Evolutionary conservation across 495 filamentous ascomycete species (phyloP).

Genomic region (Talaromyces trachyspermus): DNA sequence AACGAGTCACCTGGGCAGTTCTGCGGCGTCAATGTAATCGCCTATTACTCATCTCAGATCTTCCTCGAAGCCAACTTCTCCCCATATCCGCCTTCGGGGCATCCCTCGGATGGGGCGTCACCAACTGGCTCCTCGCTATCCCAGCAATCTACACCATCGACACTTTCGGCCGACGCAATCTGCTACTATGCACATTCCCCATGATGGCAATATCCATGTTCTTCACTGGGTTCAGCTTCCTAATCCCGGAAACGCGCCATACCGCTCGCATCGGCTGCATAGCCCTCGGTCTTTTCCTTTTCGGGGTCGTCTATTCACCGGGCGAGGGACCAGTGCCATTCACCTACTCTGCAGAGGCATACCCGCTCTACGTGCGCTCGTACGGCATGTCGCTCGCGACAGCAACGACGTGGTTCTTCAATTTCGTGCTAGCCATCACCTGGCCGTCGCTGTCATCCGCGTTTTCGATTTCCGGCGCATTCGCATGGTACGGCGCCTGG

Average conservation of each 20-base stretch:
- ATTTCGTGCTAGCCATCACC: conserved; percentile 39
- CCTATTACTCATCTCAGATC: conserved; percentile 48
- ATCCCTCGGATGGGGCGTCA: conserved; percentile 68
- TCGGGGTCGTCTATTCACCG: conserved; percentile 67
- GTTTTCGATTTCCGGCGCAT: conserved; percentile 44
- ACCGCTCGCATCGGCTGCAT: conserved; percentile 49
- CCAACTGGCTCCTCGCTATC: conserved; percentile 73
- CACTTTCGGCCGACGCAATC: conserved; percentile 73
- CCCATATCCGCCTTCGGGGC: conserved; percentile 52
- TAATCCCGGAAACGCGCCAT: conserved; percentile 47
- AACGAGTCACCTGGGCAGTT: conserved; percentile 18
- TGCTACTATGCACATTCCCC: conserved; percentile 71
- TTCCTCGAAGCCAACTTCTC: conserved; percentile 45
- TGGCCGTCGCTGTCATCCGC: conserved; percentile 53
- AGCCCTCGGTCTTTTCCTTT: conserved; percentile 66
- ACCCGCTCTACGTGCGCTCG: conserved; percentile 66
- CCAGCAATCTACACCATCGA: conserved; percentile 78
- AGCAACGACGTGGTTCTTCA: conserved; percentile 57
- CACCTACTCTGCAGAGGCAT: conserved; percentile 76
- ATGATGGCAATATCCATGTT: conserved; percentile 65
- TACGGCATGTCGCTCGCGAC: conserved; percentile 63
- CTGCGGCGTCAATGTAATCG: conserved; percentile 57
- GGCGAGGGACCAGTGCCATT: conserved; percentile 80
- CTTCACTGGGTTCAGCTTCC: conserved; percentile 77
- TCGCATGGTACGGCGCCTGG: conserved; percentile 49